A percentile compares a stretch with the other conserved stretches of the same genome.
phyloP scores from a whole-genome alignment of 2,329 filamentous ascomycete genomes.

The Coleophoma eucalyptorum region DNA sequence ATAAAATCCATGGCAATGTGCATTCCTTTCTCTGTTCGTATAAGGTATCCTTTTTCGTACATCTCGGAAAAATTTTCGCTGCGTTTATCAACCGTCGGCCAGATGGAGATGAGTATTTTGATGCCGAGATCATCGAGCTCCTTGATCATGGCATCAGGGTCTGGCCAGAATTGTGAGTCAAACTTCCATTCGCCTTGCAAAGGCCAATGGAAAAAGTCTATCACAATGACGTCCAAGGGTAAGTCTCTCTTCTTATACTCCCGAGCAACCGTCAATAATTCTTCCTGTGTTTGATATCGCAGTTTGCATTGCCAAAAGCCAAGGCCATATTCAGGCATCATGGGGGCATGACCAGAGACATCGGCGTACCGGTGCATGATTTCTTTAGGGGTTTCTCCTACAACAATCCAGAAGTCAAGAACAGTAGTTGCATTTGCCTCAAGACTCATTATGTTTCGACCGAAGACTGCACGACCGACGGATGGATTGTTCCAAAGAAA shows the following conservation, averaged over 20 bases:
- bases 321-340: slow-evolving; percentile 64
- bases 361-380: slow-evolving; percentile 51
- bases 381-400: slow-evolving; percentile 46
- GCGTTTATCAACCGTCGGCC: slow-evolving; percentile 59
- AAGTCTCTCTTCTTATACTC: slow-evolving; percentile 51
- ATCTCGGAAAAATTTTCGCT: slow-evolving; percentile 58
- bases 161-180: slow-evolving; percentile 58
- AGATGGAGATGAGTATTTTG: slow-evolving; percentile 64
- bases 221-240: slow-evolving; percentile 58
- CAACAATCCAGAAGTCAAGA: slow-evolving; percentile 61
- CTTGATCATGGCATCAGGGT: slow-evolving; percentile 57
- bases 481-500: slow-evolving; percentile 62
- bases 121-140: slow-evolving; percentile 54
- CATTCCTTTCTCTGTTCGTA: slow-evolving; percentile 54
- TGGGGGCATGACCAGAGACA: slow-evolving; percentile 53
- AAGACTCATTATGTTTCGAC: slow-evolving; percentile 54
- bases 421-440: slow-evolving; percentile 52
- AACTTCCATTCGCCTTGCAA: slow-evolving; percentile 64
- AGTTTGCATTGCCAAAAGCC: slow-evolving; percentile 67
- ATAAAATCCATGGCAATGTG: slow-evolving; percentile 53
- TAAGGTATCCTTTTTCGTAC: slow-evolving; percentile 54
- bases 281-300: slow-evolving; percentile 60
- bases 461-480: slow-evolving; percentile 56
- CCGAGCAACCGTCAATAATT: slow-evolving; percentile 52
- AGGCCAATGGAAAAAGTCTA: slow-evolving; percentile 65